Evolutionary conservation across 2,329 filamentous ascomycete species (phyloP).

Genomic region (Fusarium sp.): DNA sequence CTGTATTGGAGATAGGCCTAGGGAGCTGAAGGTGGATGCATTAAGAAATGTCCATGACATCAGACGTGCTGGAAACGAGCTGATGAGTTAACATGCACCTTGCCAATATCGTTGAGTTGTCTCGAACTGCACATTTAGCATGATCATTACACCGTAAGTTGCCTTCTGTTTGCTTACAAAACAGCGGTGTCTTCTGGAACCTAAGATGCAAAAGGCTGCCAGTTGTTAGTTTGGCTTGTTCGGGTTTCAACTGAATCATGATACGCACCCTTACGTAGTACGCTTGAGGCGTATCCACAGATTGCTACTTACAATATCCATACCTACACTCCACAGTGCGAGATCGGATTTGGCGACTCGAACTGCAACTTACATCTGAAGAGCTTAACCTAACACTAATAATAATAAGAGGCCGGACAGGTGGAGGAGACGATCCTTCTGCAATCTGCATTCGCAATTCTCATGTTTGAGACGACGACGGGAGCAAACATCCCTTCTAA

Average conservation of each 20-base stretch:
- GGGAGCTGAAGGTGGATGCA: constrained; percentile 22
- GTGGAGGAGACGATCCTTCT: constrained; percentile 24
- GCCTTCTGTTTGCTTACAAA: constrained; percentile 17
- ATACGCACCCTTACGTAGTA: constrained; percentile 28
- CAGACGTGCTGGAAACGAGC: constrained; percentile 12
- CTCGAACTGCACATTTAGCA: neutral
- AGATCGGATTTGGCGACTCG: constrained; percentile 20
- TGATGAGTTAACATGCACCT: constrained; percentile 7
- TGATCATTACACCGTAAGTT: constrained; percentile 23
- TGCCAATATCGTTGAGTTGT: constrained; percentile 10
- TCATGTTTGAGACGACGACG: no score
- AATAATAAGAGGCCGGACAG: neutral
- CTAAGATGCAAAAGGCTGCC: constrained; percentile 2
- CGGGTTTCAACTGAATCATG: constrained; percentile 35
- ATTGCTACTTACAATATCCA: no score
- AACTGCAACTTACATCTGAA: constrained; percentile 11
- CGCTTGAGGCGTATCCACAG: no score
- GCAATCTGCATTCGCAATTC: neutral
- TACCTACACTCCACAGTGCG: constrained; percentile 33
- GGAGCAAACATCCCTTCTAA: constrained; percentile 13
- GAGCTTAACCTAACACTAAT: neutral
- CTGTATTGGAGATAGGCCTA: constrained; percentile 22
- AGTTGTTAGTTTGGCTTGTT: constrained; percentile 10
- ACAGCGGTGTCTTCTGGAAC: constrained; percentile 40
- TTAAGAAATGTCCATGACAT: constrained; percentile 30